Percentiles rank a stretch among this genome's conserved stretches.
Conservation (phyloP, 768 basidiomycete genomes). For the Rhodotorula graminis region DNA sequence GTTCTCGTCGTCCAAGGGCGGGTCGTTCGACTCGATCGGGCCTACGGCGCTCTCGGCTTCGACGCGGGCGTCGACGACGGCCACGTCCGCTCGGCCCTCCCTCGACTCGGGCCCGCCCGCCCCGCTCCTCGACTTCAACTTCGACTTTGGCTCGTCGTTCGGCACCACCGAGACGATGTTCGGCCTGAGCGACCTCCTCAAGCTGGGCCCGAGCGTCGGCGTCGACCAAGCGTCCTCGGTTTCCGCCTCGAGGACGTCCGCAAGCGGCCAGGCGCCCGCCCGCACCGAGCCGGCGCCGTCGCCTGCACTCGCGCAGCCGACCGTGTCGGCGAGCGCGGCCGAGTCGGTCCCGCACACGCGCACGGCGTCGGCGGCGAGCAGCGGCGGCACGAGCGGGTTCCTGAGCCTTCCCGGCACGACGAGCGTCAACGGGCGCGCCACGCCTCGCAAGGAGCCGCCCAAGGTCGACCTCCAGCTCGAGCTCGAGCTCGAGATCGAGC, state of each 20-base stretch:
- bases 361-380: neutral
- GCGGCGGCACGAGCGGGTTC: neutral
- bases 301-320: neutral
- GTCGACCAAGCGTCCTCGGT: too few relatives aligned
- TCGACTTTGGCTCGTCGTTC: slow-evolving; percentile 26
- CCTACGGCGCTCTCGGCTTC: neutral
- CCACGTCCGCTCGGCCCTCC: neutral
- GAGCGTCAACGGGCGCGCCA: neutral
- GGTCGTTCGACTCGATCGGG: slow-evolving; percentile 22
- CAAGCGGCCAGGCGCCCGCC: too few relatives aligned
- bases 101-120: neutral
- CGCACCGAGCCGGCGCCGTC: neutral
- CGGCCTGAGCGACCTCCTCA: slow-evolving; percentile 29
- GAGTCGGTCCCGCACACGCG: neutral
- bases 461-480: slow-evolving; percentile 20
- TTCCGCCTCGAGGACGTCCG: neutral
- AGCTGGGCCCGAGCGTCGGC: neutral
- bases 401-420: neutral
- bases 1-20: slow-evolving; percentile 5
- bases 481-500: slow-evolving; percentile 22
- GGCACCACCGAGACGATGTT: slow-evolving; percentile 25
- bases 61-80: slow-evolving; percentile 4
- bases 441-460: slow-evolving; percentile 29
- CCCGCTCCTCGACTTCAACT: slow-evolving; percentile 29
- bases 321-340: too few relatives aligned